phyloP scores from a whole-genome alignment of 2,329 filamentous ascomycete genomes.

The Rhexocercosporidium sp. region DNA sequence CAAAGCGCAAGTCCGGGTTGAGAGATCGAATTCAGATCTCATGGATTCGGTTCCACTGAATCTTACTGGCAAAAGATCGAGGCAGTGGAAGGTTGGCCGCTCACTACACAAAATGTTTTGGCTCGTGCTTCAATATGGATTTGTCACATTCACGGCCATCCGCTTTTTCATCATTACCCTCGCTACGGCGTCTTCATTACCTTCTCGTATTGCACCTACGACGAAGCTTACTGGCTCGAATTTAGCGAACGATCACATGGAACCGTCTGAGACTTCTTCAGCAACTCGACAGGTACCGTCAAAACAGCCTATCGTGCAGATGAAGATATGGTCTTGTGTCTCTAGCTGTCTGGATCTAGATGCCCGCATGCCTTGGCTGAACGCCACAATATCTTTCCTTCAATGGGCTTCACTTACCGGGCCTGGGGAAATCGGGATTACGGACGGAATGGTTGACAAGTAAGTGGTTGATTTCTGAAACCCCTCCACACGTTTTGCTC shows the following conservation, averaged over 20 bases:
- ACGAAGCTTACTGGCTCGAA: constrained; percentile 34
- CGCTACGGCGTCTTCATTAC: constrained; percentile 69
- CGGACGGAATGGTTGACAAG: constrained; percentile 86
- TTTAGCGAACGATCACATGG: constrained; percentile 36
- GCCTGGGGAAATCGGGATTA: constrained; percentile 74
- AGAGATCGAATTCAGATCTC: constrained; percentile 43
- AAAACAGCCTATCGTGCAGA: constrained; percentile 63
- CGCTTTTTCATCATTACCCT: constrained; percentile 70
- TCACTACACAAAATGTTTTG: constrained; percentile 50
- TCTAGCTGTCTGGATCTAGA: constrained; percentile 76
- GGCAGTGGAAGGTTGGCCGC: constrained; percentile 27
- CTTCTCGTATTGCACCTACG: constrained; percentile 52
- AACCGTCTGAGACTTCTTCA: constrained; percentile 25
- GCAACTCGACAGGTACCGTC: constrained; percentile 25
- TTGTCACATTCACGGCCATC: constrained; percentile 60
- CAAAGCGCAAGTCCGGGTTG: constrained; percentile 38
- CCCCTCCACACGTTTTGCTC: constrained; percentile 22
- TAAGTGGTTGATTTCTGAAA: constrained; percentile 50
- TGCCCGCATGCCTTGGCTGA: constrained; percentile 88
- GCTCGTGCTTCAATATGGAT: constrained; percentile 56
- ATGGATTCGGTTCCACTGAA: constrained; percentile 15
- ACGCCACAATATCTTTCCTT: constrained; percentile 73
- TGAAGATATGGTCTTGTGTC: constrained; percentile 77
- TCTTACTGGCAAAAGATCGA: constrained; percentile 27
- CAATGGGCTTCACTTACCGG: constrained; percentile 77